Evolutionary conservation across 345 rosid genomes (phyloP), one percentile per base, ranked within the genome.

Genomic region (Eucalyptus pauciflora): DNA sequence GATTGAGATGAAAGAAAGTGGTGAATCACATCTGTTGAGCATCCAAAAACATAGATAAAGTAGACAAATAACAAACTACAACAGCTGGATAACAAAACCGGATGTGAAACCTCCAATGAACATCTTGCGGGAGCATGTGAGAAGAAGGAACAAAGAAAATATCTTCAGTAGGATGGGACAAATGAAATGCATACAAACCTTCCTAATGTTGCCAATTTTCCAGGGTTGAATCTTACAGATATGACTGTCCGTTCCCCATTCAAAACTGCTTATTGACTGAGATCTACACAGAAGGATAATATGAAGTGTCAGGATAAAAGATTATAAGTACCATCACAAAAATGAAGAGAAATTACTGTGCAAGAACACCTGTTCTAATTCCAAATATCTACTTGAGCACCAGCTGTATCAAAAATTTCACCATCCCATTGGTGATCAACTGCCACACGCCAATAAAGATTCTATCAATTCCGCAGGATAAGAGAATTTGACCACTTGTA

Each of bases 341-440:
- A 76, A 76, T 20, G 25, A 76, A 76, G 27, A 76, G 48, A 76
- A 76, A 41, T 41, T 41, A 71, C 83, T 41, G 83, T 11, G 29
- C 12, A 76, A 20, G 48, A 76, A 52, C 41, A 97, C 99, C 99
- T 97, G 89, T 96, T 97, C 90, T 95, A 97, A 92, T 96, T 94
- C 99, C 98, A 98, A 94, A 96, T 93, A 89, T 96, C 99, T 31
- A 97, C 92, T 92, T 94, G 99, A 88, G 99, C 99, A 86, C 99
- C 97, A 85, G 95, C 96, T 10, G 99, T 96, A 86, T 96, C 99
- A 94, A 98, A 96, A 56, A 95, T 94, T 29, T 96, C 98, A 86
- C 99, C 94, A 71, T 94, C 94, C 97, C 96, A 96, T 87, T 96
- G 98, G 93, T 94, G 98, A 94, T 54, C 46, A 17, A 86, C 43